Percentiles rank a stretch among this genome's conserved stretches.
These are phyloP conservation scores for Penicillium pancosmium DNA, from an alignment of 495 filamentous ascomycete genomes.

Conservation along the genomic window DNA sequence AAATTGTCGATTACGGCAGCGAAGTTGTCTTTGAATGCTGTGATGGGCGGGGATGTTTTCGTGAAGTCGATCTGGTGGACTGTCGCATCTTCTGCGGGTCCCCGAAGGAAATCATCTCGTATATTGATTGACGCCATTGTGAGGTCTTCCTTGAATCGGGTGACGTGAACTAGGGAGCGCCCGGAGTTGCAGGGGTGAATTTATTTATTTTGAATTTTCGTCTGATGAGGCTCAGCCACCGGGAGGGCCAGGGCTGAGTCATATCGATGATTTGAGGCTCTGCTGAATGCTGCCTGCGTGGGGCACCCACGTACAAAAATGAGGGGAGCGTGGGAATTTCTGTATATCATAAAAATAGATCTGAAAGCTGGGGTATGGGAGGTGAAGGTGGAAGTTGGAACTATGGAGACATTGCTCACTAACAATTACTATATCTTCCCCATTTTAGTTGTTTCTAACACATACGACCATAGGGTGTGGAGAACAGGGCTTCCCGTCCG, in stretches of 20 bases:
- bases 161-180: background rate
- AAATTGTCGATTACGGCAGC: constrained; percentile 68
- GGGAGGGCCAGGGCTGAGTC: background rate
- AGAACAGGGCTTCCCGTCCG: too few relatives aligned
- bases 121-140: constrained; percentile 16
- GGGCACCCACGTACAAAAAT: too few relatives aligned
- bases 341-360: too few relatives aligned
- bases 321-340: too few relatives aligned
- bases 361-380: too few relatives aligned
- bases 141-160: background rate
- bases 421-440: too few relatives aligned
- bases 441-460: too few relatives aligned
- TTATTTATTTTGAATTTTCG: background rate
- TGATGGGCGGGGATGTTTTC: constrained; percentile 48
- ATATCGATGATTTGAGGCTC: background rate
- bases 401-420: too few relatives aligned
- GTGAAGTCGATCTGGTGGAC: constrained; percentile 53
- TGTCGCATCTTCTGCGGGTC: constrained; percentile 25
- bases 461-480: too few relatives aligned
- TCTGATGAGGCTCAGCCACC: background rate
- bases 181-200: background rate
- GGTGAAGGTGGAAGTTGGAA: too few relatives aligned
- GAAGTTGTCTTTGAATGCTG: constrained; percentile 56
- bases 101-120: constrained; percentile 21
- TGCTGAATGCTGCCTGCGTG: background rate